phyloP scores from a whole-genome alignment of 2,329 filamentous ascomycete genomes.

The Penicillium brasilianum region DNA sequence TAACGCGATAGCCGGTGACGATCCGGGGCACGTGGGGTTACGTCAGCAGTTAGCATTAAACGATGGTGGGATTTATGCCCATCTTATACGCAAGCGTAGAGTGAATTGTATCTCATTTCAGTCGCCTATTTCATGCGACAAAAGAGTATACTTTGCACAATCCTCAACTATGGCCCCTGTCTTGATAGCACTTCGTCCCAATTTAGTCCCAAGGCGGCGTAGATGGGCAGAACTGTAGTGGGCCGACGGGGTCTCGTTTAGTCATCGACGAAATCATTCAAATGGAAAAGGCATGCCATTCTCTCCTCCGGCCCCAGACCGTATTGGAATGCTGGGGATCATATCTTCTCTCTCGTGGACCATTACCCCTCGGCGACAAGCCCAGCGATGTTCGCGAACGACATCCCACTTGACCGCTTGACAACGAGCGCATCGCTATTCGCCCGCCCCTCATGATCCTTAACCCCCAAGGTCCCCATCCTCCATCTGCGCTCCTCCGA shows the following conservation, averaged over 20 bases:
- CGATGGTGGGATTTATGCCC: background rate
- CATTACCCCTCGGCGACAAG: background rate
- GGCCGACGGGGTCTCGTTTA: background rate
- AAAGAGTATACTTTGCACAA: too few species aligned
- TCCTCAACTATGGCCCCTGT: background rate
- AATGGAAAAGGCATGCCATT: conserved; percentile 11
- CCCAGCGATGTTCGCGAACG: conserved; percentile 12
- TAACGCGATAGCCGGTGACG: conserved; percentile 7
- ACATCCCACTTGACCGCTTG: conserved; percentile 17
- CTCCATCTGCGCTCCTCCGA: conserved; percentile 15
- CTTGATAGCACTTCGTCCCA: background rate
- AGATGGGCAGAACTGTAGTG: conserved; percentile 19
- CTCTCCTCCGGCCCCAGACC: background rate
- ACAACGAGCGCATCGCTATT: conserved; percentile 22
- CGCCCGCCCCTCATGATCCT: conserved; percentile 27
- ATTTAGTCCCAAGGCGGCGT: background rate
- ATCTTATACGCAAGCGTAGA: background rate
- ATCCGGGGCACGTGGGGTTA: conserved; percentile 19
- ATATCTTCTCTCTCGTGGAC: background rate
- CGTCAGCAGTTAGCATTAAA: conserved; percentile 3
- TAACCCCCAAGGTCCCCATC: conserved; percentile 43
- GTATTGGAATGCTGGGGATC: conserved; percentile 1
- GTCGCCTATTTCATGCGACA: conserved; percentile 6
- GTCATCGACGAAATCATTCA: conserved; percentile 13
- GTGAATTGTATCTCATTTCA: background rate